Percentiles rank a stretch among this genome's conserved stretches.
Conservation (phyloP, 352 stramenopile genomes). For the Phytophthora kernoviae region DNA sequence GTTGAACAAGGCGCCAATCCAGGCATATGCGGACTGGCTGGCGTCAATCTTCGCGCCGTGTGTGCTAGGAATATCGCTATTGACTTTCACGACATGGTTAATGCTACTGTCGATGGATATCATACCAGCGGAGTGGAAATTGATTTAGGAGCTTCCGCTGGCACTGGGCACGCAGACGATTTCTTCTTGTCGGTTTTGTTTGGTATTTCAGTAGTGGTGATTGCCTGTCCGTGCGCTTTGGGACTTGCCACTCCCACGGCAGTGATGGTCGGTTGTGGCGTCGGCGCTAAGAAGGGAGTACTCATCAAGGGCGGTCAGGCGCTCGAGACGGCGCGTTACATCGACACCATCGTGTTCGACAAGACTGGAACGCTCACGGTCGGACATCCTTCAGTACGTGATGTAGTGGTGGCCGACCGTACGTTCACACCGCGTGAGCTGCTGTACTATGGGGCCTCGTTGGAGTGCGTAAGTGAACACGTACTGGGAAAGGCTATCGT, state of each 20-base stretch:
- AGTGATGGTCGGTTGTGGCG: conserved; percentile 89
- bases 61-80: conserved; percentile 13
- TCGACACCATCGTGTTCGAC: conserved; percentile 92
- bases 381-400: conserved; percentile 78
- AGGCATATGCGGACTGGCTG: conserved; percentile 75
- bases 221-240: conserved; percentile 86
- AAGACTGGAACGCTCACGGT: conserved; percentile 94
- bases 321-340: conserved; percentile 82
- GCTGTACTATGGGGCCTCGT: conserved; percentile 77
- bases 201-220: conserved; percentile 89
- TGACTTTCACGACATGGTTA: conserved; percentile 18
- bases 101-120: conserved; percentile 10
- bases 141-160: conserved; percentile 21
- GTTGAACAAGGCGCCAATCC: conserved; percentile 69
- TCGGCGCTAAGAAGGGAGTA: conserved; percentile 88
- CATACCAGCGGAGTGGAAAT: conserved; percentile 12
- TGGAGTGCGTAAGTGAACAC: conserved; percentile 88
- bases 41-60: conserved; percentile 38
- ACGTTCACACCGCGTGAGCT: conserved; percentile 70
- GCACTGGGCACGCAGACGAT: conserved; percentile 67
- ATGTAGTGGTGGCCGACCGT: conserved; percentile 74
- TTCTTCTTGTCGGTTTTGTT: conserved; percentile 79
- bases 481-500: conserved; percentile 87
- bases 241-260: conserved; percentile 85
- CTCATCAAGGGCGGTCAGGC: conserved; percentile 87